Evolutionary conservation across 2,329 filamentous ascomycete species (phyloP), one percentile per base, ranked within the genome.

Genomic region (Myriosclerotinia duriaeana): DNA sequence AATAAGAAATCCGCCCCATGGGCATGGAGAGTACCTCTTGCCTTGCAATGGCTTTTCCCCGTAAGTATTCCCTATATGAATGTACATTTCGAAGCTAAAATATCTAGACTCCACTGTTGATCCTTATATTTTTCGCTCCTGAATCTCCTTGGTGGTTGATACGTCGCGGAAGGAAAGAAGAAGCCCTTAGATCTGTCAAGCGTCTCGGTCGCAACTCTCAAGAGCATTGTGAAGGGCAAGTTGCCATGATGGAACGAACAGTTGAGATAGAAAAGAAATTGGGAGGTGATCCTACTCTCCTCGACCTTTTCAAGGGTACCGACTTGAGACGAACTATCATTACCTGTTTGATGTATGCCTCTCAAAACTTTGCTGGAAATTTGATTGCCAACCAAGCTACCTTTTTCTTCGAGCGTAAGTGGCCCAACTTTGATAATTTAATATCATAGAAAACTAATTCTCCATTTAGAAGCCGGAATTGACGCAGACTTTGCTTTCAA

Each of bases 311-410:
- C 76, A 84, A 82, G 69, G 84, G 84, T 65, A 82, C 80, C 53
- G 84, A 87, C 72, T 78, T 76, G 53, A 80, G 81, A 76, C 84
- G 85, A 60, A 87, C 85, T 2, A 73, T 82, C 54, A 87, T 87
- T 71, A 81, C 84, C 17, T 86, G 83, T 70, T 78, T 80, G 80
- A 81, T 86, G 22, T 87, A 87, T 75, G 81, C 82, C 5, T 79
- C 84, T 48, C 85, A 87, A 77, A 87, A 87, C 71, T 77, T 88
- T 26, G 83, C 85, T 1, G 85, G 85, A 71, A 87, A 87, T 71
- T 77, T 87, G 53, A 87, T 88, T 69, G 85, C 85, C 72, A 87
- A 87, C 72, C 85, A 87, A 72, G 84, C 85, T 44, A 82, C 84
- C 64, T 87, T 82, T 76, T 88, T 88, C 77, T 88, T 88, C 73